Evolutionary conservation across 2,329 filamentous ascomycete genomes (phyloP), one percentile per base, ranked within the genome.

Genomic region (Coniochaeta sp.): DNA sequence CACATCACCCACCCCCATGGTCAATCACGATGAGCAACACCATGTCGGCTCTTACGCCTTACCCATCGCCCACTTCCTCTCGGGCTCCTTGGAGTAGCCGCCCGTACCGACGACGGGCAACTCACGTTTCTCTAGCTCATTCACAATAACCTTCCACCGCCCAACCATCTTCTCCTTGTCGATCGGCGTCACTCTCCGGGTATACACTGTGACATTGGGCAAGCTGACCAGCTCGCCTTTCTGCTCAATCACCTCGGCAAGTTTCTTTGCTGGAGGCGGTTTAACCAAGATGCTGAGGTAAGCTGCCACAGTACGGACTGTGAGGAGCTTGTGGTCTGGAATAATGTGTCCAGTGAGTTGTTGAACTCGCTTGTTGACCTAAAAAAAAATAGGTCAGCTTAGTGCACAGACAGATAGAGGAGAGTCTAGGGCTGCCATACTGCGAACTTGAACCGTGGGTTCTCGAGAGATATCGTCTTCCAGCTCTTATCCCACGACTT

Each of bases 341-440:
- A 96, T 79, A 62, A 85, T 83, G 63, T 87, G 84, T 62, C 91
- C 90, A n/a, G 89, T 93, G 62, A 96, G 80, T 72, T 95, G 89
- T 72, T 89, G 85, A 63, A 92, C 77, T 62, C 91, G 88, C 76
- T 96, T 96, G 68, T 87, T 77, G 65, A 95, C 81, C 93, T 97
- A 66, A 24, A n/a, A 6, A 6, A 26, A 52, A 5, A 50, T n/a
- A n/a, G n/a, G 14, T 44, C 9, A n/a, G 54, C 14, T 36, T 12
- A 9, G 3, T 26, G 9, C 6, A 19, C 2, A 19, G n/a, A 38
- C 17, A 33, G 38, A 52, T 60, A 17, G 34, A 36, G 56, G 19
- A 3, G 9, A 56, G 26, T 8, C 16, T 16, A 33, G 11, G 40
- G 8, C 19, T 43, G 38, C 62, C 66, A 80, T 82, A 95, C 90